Base-by-base conservation (phyloP, 2,329 filamentous ascomycete genomes). In the Ceratocystis destructans region DNA sequence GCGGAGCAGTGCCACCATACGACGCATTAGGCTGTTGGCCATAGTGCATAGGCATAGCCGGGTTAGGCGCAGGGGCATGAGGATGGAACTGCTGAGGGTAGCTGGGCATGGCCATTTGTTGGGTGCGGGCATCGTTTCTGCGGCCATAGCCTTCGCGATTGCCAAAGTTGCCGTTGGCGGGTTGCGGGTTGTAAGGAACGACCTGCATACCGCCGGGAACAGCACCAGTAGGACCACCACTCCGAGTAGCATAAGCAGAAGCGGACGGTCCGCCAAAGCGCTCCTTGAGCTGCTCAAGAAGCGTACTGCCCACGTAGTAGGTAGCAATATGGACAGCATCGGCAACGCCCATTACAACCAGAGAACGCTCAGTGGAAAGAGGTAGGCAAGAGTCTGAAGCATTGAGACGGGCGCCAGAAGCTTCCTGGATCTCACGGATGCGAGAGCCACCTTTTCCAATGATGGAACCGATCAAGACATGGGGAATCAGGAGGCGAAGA, bases 321-420 rank as follows among this genome's bases (percentile, higher is more conserved):
- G 94, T 96, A 62, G 94, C 94, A 76, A 99, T 99, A 78, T 99
- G 94, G 62, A 99, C 93, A 67, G 94, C 93, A 79, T 99, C 94
- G 65, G 94, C 94, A 67, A 99, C 94, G 75, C 94, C 94, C 77
- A 97, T 90, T 37, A 99, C 92, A 64, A 99, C 93, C 62, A 99
- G 84, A n/a, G 94, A 97, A 61, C 94, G 89, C 78, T 99, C 94
- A 68, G 91, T 96, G 20, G 94, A 99, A 69, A 96, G 83, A 62
- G 94, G 94, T 66, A 99, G 83, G 74, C 92, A 96, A 4, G 91
- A 88, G 75, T 97, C 94, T 5, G 94, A 99, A 31, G 94, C 94
- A 76, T 99, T 99, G 59, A 99, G 83, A 69, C 95, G 88, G 65
- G 94, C 94, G 68, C 95, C 95, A 17, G 94, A 99, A 22, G 92